Conservation (phyloP, 1,284 basidiomycete genomes). For the Moesziomyces sp. region DNA sequence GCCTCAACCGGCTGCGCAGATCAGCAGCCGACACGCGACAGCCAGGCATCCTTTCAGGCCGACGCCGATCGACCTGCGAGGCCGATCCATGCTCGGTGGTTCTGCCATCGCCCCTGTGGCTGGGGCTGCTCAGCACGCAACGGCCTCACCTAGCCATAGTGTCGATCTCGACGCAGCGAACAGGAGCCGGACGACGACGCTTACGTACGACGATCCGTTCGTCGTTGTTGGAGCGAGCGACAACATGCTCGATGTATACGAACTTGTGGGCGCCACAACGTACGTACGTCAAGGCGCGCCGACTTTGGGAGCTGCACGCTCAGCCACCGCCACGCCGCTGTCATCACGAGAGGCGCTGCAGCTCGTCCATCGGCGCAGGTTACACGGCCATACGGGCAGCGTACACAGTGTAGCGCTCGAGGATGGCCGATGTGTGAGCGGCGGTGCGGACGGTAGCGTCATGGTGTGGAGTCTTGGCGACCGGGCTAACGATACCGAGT, state of each 20-base stretch:
- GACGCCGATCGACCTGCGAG: slow-evolving; percentile 34
- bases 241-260: slow-evolving; percentile 64
- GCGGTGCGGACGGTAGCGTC: slow-evolving; percentile 62
- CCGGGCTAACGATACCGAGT: slow-evolving; percentile 33
- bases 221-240: slow-evolving; percentile 59
- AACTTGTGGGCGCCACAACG: slow-evolving; percentile 40
- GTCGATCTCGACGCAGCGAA: neutral
- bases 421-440: slow-evolving; percentile 59
- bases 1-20: slow-evolving; percentile 5
- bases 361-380: slow-evolving; percentile 51
- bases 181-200: slow-evolving; percentile 23
- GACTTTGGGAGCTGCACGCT: slow-evolving; percentile 2
- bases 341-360: slow-evolving; percentile 19
- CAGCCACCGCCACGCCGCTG: slow-evolving; percentile 29
- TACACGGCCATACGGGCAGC: slow-evolving; percentile 66
- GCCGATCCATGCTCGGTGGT: slow-evolving; percentile 22
- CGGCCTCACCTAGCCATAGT: too few relatives aligned
- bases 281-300: slow-evolving; percentile 10
- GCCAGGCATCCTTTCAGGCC: slow-evolving; percentile 26
- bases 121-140: neutral
- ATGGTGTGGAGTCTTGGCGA: slow-evolving; percentile 64
- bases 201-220: slow-evolving; percentile 61
- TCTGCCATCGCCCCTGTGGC: neutral
- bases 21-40: slow-evolving; percentile 41
- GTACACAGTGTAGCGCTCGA: slow-evolving; percentile 62